Conservation (phyloP, 1,284 basidiomycete species). For the Schizophyllum commune region DNA sequence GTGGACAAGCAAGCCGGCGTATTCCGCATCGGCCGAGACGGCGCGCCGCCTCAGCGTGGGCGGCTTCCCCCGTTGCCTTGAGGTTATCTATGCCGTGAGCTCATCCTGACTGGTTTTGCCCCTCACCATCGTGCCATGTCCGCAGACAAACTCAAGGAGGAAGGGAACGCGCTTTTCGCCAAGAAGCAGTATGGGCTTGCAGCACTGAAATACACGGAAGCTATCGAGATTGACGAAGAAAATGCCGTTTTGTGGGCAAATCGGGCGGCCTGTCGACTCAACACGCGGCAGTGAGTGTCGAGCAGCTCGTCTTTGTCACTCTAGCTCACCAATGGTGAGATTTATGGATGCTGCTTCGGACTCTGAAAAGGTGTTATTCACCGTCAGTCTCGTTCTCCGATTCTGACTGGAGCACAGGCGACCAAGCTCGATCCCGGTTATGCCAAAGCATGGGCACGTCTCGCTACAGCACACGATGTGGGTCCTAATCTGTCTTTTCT, state of each 20-base stretch:
- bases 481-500: background rate
- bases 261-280: conserved; percentile 21
- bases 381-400: background rate
- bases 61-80: no score
- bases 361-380: conserved; percentile 14
- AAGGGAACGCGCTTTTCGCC: conserved; percentile 22
- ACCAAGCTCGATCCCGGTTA: conserved; percentile 26
- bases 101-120: no score
- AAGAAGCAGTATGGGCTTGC: conserved; percentile 19
- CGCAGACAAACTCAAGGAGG: conserved; percentile 17
- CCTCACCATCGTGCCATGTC: no score
- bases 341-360: conserved; percentile 17
- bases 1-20: no score
- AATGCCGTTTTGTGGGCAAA: conserved; percentile 24
- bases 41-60: no score
- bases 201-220: conserved; percentile 19
- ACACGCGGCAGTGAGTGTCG: conserved; percentile 15
- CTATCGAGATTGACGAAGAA: conserved; percentile 17
- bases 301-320: background rate
- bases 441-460: conserved; percentile 27
- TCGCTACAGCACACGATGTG: conserved; percentile 24
- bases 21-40: no score
- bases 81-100: no score
- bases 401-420: conserved; percentile 17
- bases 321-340: conserved; percentile 7